A percentile compares a stretch with the other conserved stretches of the same genome.
Evolutionary conservation across 768 basidiomycete species (phyloP).

Genomic region (Boletus rufocinnamomeus): DNA sequence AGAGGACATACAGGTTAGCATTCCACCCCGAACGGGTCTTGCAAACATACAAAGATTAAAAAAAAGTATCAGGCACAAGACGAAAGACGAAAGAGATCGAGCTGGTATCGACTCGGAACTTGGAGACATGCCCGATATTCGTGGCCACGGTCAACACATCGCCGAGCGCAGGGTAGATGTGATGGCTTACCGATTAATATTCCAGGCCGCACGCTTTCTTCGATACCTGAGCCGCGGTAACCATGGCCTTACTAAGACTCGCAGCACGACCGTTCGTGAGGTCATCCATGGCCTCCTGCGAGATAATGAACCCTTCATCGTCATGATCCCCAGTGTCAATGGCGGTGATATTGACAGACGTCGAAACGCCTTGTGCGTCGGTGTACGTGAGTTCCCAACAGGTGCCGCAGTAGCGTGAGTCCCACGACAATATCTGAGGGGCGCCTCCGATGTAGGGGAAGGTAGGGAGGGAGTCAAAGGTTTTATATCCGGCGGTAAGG

Average conservation of each 20-base stretch:
- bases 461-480: constrained; percentile 51
- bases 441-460: constrained; percentile 65
- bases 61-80: neutral
- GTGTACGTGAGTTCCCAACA: constrained; percentile 62
- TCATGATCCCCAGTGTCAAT: constrained; percentile 46
- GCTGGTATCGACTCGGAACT: neutral
- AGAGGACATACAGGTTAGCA: neutral
- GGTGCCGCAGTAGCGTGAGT: constrained; percentile 55
- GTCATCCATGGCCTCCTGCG: constrained; percentile 37
- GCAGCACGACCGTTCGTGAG: constrained; percentile 36
- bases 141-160: neutral
- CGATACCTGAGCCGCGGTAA: constrained; percentile 25
- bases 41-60: neutral
- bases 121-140: neutral
- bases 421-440: constrained; percentile 49
- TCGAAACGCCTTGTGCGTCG: constrained; percentile 26
- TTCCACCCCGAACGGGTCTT: neutral
- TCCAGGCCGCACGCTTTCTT: constrained; percentile 15
- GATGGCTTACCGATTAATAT: neutral
- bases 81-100: neutral
- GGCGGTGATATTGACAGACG: constrained; percentile 49
- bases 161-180: neutral
- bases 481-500: constrained; percentile 44
- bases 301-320: constrained; percentile 38
- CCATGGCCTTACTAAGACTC: constrained; percentile 28